Conservation (phyloP, 495 filamentous ascomycete species). For the Aspergillus haitiensis region DNA sequence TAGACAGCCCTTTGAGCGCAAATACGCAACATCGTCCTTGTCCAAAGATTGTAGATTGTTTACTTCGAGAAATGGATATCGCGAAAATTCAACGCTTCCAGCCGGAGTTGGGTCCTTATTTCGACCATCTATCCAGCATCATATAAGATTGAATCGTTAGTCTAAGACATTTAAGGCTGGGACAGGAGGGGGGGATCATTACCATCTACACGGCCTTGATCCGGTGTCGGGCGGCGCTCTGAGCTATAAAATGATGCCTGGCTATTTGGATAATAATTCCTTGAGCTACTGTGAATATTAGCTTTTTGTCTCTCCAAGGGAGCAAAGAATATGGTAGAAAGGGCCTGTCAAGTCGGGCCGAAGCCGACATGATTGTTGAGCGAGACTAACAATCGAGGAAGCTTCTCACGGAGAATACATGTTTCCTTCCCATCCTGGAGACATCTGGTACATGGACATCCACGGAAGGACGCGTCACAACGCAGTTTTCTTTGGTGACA, state of each 20-base stretch:
- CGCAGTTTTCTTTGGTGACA: constrained; percentile 51
- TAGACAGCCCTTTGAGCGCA: constrained; percentile 43
- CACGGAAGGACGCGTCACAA: constrained; percentile 50
- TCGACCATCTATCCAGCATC: neutral
- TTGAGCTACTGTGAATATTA: constrained; percentile 8
- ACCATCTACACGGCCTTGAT: neutral
- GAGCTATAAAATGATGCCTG: neutral
- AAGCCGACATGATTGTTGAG: no score
- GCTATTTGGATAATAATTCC: constrained; percentile 1
- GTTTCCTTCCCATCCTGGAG: constrained; percentile 40
- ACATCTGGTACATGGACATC: constrained; percentile 50
- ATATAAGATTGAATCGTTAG: neutral
- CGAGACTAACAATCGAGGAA: constrained; percentile 29
- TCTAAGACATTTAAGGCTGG: neutral
- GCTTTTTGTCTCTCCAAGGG: neutral
- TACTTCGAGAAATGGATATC: constrained; percentile 40
- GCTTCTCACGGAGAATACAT: constrained; percentile 33
- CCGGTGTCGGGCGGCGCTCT: neutral
- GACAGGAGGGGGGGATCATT: neutral
- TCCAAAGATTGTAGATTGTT: constrained; percentile 37
- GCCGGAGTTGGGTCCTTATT: neutral
- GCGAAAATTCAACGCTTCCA: constrained; percentile 22
- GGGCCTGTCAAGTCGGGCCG: neutral
- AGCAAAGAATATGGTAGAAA: neutral
- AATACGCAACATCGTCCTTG: constrained; percentile 43